Evolutionary conservation across 805 yeast genomes (phyloP).

Genomic region (baker's yeast (Saccharomyces cerevisiae)): DNA sequence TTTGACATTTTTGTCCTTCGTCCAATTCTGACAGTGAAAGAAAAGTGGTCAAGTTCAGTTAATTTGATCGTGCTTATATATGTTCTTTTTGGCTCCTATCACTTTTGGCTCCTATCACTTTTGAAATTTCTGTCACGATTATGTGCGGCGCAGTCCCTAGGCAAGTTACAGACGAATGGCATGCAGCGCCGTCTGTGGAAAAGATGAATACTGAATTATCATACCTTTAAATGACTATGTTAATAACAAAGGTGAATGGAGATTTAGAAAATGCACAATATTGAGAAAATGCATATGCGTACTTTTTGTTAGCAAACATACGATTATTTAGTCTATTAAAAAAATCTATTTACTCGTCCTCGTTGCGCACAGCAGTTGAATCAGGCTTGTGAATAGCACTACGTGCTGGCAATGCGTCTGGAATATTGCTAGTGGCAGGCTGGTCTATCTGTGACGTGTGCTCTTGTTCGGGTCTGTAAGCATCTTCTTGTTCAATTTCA

Average conservation of each 20-base stretch:
- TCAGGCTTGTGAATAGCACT: not conserved
- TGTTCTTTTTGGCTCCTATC: not conserved
- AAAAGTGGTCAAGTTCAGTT: not conserved
- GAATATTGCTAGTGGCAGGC: not conserved
- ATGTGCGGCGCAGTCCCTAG: not conserved
- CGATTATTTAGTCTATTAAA: too few species aligned
- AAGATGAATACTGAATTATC: not conserved
- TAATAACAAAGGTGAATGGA: not conserved
- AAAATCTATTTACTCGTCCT: not conserved
- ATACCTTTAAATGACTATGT: not conserved
- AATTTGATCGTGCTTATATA: not conserved
- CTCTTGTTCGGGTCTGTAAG: not conserved
- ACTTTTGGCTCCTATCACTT: not conserved
- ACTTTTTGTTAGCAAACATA: too few species aligned
- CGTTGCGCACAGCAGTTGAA: not conserved
- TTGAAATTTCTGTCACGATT: not conserved
- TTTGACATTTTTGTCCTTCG: not conserved
- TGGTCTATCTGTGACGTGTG: slow-evolving; percentile 5
- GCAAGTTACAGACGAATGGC: not conserved
- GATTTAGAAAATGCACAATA: not conserved
- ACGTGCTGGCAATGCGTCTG: not conserved
- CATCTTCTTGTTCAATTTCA: slow-evolving; percentile 32
- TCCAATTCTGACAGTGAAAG: not conserved
- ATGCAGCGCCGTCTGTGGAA: not conserved
- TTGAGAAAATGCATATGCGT: not conserved